phyloP scores from a whole-genome alignment of 345 rosid genomes.

The Psidium guajava region DNA sequence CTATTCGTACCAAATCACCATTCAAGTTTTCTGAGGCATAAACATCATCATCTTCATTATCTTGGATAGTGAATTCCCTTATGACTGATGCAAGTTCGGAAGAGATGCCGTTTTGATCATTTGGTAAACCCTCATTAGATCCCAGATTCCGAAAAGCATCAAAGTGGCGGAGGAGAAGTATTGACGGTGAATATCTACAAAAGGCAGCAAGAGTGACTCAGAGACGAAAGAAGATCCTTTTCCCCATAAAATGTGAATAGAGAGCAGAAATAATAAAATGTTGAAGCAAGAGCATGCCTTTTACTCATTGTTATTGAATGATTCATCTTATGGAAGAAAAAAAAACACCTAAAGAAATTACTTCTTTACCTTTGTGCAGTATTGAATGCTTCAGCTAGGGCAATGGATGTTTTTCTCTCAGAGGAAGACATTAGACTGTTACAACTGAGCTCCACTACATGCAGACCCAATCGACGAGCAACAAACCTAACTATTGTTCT shows the following conservation, averaged over 20 bases:
- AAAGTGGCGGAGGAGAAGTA: constrained; percentile 86
- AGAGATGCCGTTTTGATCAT: constrained; percentile 66
- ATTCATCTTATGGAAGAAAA: neutral
- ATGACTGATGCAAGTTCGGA: constrained; percentile 83
- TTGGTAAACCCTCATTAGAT: constrained; percentile 57
- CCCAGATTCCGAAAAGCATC: constrained; percentile 68
- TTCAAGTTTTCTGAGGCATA: constrained; percentile 29
- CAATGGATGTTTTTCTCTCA: constrained; percentile 60
- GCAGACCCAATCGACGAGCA: constrained; percentile 67
- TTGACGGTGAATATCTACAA: constrained; percentile 69
- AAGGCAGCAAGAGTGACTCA: constrained; percentile 10
- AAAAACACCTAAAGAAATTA: neutral
- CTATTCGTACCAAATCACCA: constrained; percentile 43
- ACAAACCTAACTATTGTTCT: constrained; percentile 74
- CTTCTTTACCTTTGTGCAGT: constrained; percentile 69
- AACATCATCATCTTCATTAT: constrained; percentile 33
- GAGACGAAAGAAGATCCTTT: neutral
- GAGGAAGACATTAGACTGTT: constrained; percentile 65
- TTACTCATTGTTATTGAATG: neutral
- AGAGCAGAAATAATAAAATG: neutral
- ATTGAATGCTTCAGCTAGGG: constrained; percentile 76
- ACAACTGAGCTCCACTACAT: constrained; percentile 91
- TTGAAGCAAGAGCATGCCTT: neutral
- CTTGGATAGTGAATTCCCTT: constrained; percentile 69
- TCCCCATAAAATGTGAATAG: neutral